Base-by-base conservation (phyloP, 129 eudicot genomes). In the Erigeron canadensis region DNA sequence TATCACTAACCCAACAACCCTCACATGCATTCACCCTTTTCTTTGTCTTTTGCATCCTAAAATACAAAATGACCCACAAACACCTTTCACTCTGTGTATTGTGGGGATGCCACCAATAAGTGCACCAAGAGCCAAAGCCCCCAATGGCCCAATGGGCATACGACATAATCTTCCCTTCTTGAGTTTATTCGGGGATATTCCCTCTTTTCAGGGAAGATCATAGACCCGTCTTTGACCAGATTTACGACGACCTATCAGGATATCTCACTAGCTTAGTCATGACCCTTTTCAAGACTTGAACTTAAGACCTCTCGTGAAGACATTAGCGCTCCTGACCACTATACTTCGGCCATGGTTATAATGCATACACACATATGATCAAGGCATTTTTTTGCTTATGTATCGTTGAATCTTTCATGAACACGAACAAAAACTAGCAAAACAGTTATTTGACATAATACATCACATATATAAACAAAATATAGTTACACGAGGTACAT, bases 401-500 rank as follows among this genome's bases (percentile, higher is more conserved):
- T 65, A 10, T 37, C 38, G 43, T 5, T 43, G 51, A 53, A 68
- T 68, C 61, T 48, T 47, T 68, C 28, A 67, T n/a, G 34, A 28
- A n/a, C 8, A 37, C 18, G 50, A 68, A 68, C 44, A 68, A 48
- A 48, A 22, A 4, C 59, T 23, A 67, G 48, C 28, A 38, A 60
- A 28, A 10, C 44, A 60, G 12, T 60, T 43, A 42, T 66, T 67
- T 67, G 68, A 75, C 65, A 66, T 47, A 76, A 71, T 63, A 73
- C 77, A 78, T 55, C 58, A 71, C 73, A 64, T 74, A 78, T 71
- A 71, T 63, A 78, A 78, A 74, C 78, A 74, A 63, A 74, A 74
- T 51, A 74, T 74, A 64, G 78, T 78, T 78, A 77, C 77, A 70
- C 77, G 63, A 51, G 59, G 43, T 69, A 69, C 17, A 65, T 37